These are phyloP conservation scores for Mycena galopus DNA, from an alignment of 768 basidiomycete species.

Conservation along the genomic window DNA sequence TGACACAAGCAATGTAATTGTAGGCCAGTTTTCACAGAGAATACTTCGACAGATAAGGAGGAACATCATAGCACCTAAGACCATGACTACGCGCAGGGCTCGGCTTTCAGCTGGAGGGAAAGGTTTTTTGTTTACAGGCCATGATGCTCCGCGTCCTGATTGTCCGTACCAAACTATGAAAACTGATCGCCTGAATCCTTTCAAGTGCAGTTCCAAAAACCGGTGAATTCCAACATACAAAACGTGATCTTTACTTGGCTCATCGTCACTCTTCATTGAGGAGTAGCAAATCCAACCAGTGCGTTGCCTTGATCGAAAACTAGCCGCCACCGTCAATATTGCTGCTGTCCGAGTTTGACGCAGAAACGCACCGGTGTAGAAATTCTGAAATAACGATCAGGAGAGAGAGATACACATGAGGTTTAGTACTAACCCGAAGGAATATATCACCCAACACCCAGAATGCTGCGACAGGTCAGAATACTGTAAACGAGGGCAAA, in stretches of 20 bases:
- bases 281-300: conserved; percentile 30
- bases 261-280: conserved; percentile 8
- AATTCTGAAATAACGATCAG: conserved; percentile 23
- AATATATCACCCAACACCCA: conserved; percentile 33
- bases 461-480: conserved; percentile 21
- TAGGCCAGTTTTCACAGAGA: too few relatives aligned
- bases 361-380: conserved; percentile 27
- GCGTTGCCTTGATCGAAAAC: conserved; percentile 34
- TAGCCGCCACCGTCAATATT: conserved; percentile 3
- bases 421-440: conserved; percentile 20
- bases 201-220: too few relatives aligned
- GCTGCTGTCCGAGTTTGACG: too few relatives aligned
- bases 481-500: not conserved
- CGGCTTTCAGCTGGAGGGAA: too few relatives aligned
- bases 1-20: too few relatives aligned
- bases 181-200: too few relatives aligned
- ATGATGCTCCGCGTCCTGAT: too few relatives aligned
- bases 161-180: too few relatives aligned
- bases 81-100: too few relatives aligned
- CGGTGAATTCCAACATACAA: not conserved
- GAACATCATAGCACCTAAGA: too few relatives aligned
- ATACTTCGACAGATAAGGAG: too few relatives aligned
- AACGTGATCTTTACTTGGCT: not conserved
- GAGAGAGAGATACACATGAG: not conserved
- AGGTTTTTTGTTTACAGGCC: too few relatives aligned